Conservation (phyloP, 2,329 filamentous ascomycete genomes). For the Hypoxylon sp. region DNA sequence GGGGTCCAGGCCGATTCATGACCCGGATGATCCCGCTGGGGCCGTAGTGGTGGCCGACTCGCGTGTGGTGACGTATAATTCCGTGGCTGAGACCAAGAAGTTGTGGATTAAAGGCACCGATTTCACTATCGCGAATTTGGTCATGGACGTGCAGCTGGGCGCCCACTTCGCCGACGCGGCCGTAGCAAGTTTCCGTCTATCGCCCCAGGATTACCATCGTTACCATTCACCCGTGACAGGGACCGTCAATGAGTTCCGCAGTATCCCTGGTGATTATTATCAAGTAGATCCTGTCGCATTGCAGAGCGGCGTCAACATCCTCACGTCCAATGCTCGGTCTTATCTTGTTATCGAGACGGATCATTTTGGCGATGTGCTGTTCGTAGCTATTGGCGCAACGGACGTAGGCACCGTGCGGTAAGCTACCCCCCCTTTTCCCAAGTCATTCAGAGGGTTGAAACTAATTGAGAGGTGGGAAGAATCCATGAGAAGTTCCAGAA, state of each 20-base stretch:
- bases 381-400: slow-evolving; percentile 60
- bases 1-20: slow-evolving; percentile 52
- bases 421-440: slow-evolving; percentile 29
- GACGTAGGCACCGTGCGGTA: slow-evolving; percentile 60
- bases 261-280: slow-evolving; percentile 61
- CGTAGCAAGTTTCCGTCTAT: slow-evolving; percentile 60
- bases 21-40: slow-evolving; percentile 46
- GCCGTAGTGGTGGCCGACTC: slow-evolving; percentile 57
- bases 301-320: slow-evolving; percentile 56
- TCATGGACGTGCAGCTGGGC: slow-evolving; percentile 55
- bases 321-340: slow-evolving; percentile 58
- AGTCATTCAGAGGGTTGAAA: not conserved
- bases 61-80: slow-evolving; percentile 57
- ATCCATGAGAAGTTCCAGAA: slow-evolving; percentile 55
- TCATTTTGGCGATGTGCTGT: slow-evolving; percentile 60
- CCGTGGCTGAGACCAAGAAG: slow-evolving; percentile 53
- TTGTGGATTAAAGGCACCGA: slow-evolving; percentile 63
- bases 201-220: slow-evolving; percentile 63
- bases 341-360: slow-evolving; percentile 57
- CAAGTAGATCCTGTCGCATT: slow-evolving; percentile 58
- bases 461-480: slow-evolving; percentile 41
- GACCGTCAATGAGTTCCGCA: slow-evolving; percentile 56
- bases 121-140: slow-evolving; percentile 59
- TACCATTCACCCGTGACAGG: slow-evolving; percentile 62
- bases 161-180: slow-evolving; percentile 55